A percentile compares a stretch with the other conserved stretches of the same genome.
Conservation (phyloP, 140 eudicot species). For the Oenanthe javanica region DNA sequence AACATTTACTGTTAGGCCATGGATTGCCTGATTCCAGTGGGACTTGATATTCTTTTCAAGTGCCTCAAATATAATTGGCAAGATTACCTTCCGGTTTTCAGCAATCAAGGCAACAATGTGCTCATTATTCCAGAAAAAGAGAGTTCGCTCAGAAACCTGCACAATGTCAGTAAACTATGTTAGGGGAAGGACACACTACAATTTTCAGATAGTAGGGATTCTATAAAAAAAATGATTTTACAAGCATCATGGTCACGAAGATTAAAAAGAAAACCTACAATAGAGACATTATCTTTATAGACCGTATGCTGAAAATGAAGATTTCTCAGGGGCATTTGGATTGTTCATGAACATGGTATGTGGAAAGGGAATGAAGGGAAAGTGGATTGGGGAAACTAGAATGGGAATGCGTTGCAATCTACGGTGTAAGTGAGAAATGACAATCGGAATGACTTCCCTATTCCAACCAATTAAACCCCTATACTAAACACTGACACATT, state of each 20-base stretch:
- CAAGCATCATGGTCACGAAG: neutral
- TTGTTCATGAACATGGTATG: neutral
- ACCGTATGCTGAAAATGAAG: neutral
- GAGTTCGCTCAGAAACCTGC: slow-evolving; percentile 39
- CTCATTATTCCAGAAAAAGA: slow-evolving; percentile 38
- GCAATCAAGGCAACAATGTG: slow-evolving; percentile 30
- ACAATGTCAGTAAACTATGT: neutral
- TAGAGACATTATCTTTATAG: neutral
- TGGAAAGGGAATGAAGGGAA: neutral
- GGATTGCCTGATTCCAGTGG: slow-evolving; percentile 40
- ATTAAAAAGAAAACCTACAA: neutral
- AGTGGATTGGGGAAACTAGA: neutral
- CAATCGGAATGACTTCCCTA: neutral
- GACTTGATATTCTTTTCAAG: slow-evolving; percentile 30
- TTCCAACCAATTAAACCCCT: neutral
- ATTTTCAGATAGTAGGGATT: neutral
- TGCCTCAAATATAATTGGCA: slow-evolving; percentile 38
- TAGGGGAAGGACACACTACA: neutral
- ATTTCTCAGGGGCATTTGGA: neutral
- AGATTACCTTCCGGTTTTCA: slow-evolving; percentile 27
- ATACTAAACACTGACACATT: neutral
- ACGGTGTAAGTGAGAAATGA: neutral
- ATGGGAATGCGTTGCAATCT: neutral
- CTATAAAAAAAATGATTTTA: neutral
- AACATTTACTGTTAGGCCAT: slow-evolving; percentile 33